A percentile compares a stretch with the other conserved stretches of the same genome.
Evolutionary conservation across 371 early-diverging fungal genomes (phyloP).

Genomic region (Mucor piriformis): DNA sequence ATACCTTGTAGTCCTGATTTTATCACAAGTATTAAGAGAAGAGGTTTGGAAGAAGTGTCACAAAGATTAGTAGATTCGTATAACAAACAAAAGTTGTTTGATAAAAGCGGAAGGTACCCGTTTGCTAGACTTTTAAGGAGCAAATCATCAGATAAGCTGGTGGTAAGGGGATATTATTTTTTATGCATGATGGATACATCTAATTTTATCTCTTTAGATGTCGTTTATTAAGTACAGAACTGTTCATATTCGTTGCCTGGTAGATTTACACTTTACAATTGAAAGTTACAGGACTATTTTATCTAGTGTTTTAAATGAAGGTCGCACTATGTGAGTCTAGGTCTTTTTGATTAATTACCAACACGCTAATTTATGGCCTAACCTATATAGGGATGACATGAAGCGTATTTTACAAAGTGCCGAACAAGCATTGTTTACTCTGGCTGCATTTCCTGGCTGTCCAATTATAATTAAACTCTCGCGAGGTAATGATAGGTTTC

Average conservation of each 20-base stretch:
- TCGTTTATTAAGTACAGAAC: slow-evolving; percentile 5
- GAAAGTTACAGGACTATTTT: slow-evolving; percentile 19
- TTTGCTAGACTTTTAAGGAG: slow-evolving; percentile 11
- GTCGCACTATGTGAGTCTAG: slow-evolving; percentile 11
- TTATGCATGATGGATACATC: neutral
- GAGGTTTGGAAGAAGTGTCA: slow-evolving; percentile 25
- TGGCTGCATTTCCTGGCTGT: slow-evolving; percentile 22
- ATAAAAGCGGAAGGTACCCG: slow-evolving; percentile 12
- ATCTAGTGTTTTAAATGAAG: slow-evolving; percentile 16
- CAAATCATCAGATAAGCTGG: neutral
- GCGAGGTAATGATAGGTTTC: slow-evolving; percentile 1
- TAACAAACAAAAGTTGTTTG: slow-evolving; percentile 3
- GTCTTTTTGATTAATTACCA: neutral
- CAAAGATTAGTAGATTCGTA: slow-evolving; percentile 6
- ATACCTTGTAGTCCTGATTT: slow-evolving; percentile 7
- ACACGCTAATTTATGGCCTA: too few species aligned
- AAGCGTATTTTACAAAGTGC: slow-evolving; percentile 14
- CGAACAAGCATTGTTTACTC: slow-evolving; percentile 18
- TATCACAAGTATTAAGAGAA: slow-evolving; percentile 8
- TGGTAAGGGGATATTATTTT: neutral
- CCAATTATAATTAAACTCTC: slow-evolving; percentile 19
- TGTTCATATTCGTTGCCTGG: slow-evolving; percentile 7
- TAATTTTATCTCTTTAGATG: neutral
- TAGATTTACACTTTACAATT: slow-evolving; percentile 5
- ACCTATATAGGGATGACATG: slow-evolving; percentile 2